Conservation (phyloP, 352 stramenopile genomes). For the Phytophthora macrochlamydospora region DNA sequence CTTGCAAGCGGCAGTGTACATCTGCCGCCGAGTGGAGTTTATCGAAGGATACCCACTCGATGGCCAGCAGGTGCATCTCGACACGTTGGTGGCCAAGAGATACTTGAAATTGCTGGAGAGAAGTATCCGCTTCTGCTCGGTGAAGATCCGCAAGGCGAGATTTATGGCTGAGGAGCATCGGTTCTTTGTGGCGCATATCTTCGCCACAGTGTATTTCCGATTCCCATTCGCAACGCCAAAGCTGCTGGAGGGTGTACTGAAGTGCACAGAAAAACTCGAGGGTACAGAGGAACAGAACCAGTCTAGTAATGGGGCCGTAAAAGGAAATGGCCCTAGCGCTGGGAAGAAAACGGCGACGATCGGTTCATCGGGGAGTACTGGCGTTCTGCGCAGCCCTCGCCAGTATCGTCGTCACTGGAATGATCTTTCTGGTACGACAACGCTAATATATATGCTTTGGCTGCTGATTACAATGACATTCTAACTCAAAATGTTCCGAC, state of each 20-base stretch:
- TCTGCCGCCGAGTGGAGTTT: constrained; percentile 82
- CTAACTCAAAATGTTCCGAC: neutral
- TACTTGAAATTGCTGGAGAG: constrained; percentile 67
- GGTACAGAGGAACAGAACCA: constrained; percentile 10
- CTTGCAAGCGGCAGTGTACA: constrained; percentile 70
- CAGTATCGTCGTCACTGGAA: constrained; percentile 65
- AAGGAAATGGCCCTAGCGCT: constrained; percentile 14
- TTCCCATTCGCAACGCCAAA: constrained; percentile 55
- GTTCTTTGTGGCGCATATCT: constrained; percentile 77
- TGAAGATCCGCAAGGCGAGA: constrained; percentile 68
- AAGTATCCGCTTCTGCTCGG: constrained; percentile 59
- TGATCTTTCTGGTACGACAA: constrained; percentile 44
- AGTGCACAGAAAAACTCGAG: constrained; percentile 65
- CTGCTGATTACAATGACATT: neutral
- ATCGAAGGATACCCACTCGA: constrained; percentile 69
- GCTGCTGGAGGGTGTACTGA: constrained; percentile 57
- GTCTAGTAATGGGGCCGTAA: constrained; percentile 6
- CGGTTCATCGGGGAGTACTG: constrained; percentile 14
- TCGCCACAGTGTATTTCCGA: constrained; percentile 68
- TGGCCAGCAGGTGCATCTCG: constrained; percentile 53
- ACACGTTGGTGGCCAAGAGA: constrained; percentile 56
- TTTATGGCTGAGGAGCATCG: constrained; percentile 77
- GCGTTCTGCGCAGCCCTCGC: constrained; percentile 56
- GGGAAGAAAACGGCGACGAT: constrained; percentile 22
- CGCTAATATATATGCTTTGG: neutral